Percentiles rank a stretch among this genome's conserved stretches.
Conservation (phyloP, 768 basidiomycete genomes). For the Leucosporidium yakuticum region DNA sequence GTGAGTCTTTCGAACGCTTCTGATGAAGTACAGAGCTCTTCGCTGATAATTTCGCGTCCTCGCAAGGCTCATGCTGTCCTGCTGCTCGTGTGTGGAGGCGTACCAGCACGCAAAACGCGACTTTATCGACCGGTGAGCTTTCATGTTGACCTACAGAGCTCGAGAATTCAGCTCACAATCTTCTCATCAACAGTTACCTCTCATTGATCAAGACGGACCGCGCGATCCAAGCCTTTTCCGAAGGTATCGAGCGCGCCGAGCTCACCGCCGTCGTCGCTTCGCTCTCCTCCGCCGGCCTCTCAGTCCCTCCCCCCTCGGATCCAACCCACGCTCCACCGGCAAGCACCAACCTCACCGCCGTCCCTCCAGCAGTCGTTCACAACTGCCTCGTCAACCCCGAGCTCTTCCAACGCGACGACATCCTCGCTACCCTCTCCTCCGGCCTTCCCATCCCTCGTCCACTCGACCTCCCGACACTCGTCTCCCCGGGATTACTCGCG, state of each 20-base stretch:
- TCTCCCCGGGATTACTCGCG: constrained; percentile 56
- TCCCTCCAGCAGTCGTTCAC: constrained; percentile 55
- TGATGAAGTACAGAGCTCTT: neutral
- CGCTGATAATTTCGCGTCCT: constrained; percentile 38
- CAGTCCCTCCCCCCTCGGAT: constrained; percentile 40
- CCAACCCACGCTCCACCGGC: neutral
- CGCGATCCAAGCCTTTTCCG: constrained; percentile 52
- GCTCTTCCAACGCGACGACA: constrained; percentile 52
- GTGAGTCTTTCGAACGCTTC: constrained; percentile 5
- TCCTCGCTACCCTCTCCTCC: constrained; percentile 43
- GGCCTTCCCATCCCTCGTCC: constrained; percentile 31
- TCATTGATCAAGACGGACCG: constrained; percentile 29
- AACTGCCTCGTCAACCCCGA: constrained; percentile 60
- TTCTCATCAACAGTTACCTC: constrained; percentile 6
- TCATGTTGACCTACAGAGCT: neutral
- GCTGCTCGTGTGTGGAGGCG: constrained; percentile 63
- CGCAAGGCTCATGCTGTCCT: constrained; percentile 55
- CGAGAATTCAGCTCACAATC: constrained; percentile 3
- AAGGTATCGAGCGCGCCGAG: constrained; percentile 59
- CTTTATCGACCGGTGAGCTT: constrained; percentile 59
- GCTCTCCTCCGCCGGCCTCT: constrained; percentile 22
- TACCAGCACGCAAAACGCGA: constrained; percentile 60
- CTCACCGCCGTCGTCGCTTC: constrained; percentile 47
- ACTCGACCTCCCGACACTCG: constrained; percentile 49
- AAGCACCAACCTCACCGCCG: constrained; percentile 43